Evolutionary conservation across 2,329 filamentous ascomycete genomes (phyloP), one percentile per base, ranked within the genome.

Genomic region (Drechslerella dactyloides): DNA sequence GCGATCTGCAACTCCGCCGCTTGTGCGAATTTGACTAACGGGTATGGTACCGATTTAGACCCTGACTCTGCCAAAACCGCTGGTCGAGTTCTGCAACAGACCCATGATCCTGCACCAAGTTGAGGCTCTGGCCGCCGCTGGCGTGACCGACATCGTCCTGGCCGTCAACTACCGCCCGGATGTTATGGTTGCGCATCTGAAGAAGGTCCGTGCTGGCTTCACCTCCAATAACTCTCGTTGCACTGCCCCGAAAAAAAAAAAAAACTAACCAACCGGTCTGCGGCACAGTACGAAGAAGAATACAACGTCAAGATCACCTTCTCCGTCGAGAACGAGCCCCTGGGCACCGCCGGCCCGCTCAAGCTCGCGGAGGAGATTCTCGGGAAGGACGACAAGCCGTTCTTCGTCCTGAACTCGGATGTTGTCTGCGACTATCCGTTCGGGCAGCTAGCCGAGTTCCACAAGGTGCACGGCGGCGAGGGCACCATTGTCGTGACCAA

Each of bases 31-130:
- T n/a, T 48, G 19, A 40, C 69, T 73, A 61, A 73, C 69, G 21
- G 23, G 33, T 61, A 58, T n/a, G n/a, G n/a, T 30, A 44, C 13
- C 40, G 54, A 30, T 40, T n/a, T 52, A 96, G 91, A 99, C 93
- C 77, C 87, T 99, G 79, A 97, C 94, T 57, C 90, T 97, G 76
- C 93, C 93, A 74, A 99, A 97, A 83, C 93, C 94, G 75, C 86
- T 99, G 76, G 94, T 99, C 79, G 93, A 99, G 83, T 99, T 99
- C 79, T 92, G 87, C 79, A 99, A 99, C 86, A 93, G 94, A 83
- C 94, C 93, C 80, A 99, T 99, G 93, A 97, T 99, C 81, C 86
- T 96, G 79, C 93, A 97, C 83, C 93, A 99, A 83, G 91, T 99
- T 78, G 92, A 97, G 83, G 92, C 91, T 76, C 86, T 99, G 76